These are phyloP conservation scores for Trichoderma breve DNA, from an alignment of 2,329 filamentous ascomycete species.

Conservation along the genomic window DNA sequence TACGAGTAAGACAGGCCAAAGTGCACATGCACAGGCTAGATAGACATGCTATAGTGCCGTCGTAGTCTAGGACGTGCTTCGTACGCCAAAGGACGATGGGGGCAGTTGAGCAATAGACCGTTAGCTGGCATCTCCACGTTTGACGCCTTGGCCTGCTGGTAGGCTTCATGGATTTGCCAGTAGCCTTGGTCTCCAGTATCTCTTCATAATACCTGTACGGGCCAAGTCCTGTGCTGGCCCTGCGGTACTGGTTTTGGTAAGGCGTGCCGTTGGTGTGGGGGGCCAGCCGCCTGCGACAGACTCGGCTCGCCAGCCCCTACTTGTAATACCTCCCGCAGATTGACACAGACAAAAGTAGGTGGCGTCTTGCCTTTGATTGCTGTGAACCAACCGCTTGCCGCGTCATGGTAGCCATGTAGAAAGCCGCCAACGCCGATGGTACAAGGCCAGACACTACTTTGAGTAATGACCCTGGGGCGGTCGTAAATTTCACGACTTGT, in stretches of 20 bases:
- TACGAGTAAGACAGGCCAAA: neutral
- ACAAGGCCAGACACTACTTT: too few species aligned
- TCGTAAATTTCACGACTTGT: neutral
- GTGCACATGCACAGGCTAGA: neutral
- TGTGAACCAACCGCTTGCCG: neutral
- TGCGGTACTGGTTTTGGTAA: neutral
- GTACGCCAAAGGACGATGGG: neutral
- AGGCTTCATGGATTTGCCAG: neutral
- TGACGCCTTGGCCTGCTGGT: neutral
- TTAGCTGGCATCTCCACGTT: neutral
- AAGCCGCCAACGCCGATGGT: neutral
- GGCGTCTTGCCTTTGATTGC: slow-evolving; percentile 9
- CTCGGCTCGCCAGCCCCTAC: neutral
- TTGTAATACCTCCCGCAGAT: neutral
- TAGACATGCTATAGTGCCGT: neutral
- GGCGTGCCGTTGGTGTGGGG: neutral
- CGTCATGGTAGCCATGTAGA: neutral
- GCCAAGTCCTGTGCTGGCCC: neutral
- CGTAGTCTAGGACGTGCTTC: neutral
- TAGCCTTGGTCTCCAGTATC: neutral
- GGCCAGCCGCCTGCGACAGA: neutral
- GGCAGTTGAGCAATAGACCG: neutral
- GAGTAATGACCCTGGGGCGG: neutral
- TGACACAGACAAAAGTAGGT: neutral
- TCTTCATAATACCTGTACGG: neutral